A percentile compares a stretch with the other conserved stretches of the same genome.
phyloP scores from a whole-genome alignment of 2,329 filamentous ascomycete genomes.

The Hymenoscyphus infarciens region DNA sequence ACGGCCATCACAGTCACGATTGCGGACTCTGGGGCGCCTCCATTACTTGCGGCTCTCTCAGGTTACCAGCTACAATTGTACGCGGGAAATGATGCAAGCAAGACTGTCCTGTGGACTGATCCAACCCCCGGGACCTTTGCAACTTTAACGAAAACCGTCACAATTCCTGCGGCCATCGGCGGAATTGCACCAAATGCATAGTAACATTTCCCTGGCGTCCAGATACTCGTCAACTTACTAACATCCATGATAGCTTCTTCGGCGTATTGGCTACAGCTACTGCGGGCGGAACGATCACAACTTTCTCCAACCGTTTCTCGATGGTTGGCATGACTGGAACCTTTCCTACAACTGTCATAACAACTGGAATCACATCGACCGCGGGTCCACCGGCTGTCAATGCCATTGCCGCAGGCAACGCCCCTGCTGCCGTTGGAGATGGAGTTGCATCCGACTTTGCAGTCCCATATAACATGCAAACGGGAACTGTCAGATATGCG shows the following conservation, averaged over 20 bases:
- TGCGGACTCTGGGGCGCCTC: conserved; percentile 51
- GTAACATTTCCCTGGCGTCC: conserved; percentile 21
- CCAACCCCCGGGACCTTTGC: conserved; percentile 23
- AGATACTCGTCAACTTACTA: conserved; percentile 10
- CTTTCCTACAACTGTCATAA: conserved; percentile 44
- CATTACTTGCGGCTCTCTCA: conserved; percentile 46
- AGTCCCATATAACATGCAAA: conserved; percentile 37
- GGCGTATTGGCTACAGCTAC: conserved; percentile 54
- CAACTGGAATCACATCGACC: conserved; percentile 35
- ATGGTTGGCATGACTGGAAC: conserved; percentile 60
- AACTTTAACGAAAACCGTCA: conserved; percentile 27
- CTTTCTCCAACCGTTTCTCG: conserved; percentile 62
- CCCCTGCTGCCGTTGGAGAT: conserved; percentile 5
- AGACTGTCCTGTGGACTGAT: background rate
- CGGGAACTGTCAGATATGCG: conserved; percentile 38
- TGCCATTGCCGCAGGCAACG: conserved; percentile 14
- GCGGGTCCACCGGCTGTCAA: conserved; percentile 35
- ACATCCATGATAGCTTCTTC: conserved; percentile 46
- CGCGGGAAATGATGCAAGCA: conserved; percentile 8
- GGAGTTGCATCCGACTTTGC: conserved; percentile 25
- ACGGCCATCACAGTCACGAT: conserved; percentile 51
- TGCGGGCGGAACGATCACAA: conserved; percentile 52
- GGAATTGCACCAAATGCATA: conserved; percentile 34
- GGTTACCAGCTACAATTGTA: conserved; percentile 47
- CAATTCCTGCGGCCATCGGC: conserved; percentile 28